phyloP scores from a whole-genome alignment of 306 rosid genomes.

The Ziziphus jujuba region DNA sequence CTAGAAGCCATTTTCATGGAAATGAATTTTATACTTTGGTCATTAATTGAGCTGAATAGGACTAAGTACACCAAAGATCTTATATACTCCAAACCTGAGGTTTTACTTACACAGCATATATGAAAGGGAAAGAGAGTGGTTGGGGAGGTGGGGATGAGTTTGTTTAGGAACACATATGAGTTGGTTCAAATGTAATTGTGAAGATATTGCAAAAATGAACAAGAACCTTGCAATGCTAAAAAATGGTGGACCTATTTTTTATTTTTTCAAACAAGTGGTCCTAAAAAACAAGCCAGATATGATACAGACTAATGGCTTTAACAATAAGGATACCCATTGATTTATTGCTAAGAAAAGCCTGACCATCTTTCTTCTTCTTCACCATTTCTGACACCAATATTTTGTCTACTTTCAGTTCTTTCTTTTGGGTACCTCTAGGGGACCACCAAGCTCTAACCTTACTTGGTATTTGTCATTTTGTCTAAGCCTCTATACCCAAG shows the following conservation, averaged over 20 bases:
- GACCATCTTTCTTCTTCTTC: constrained; percentile 6
- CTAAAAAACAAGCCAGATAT: constrained; percentile 7
- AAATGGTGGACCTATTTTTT: not conserved
- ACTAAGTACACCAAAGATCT: not conserved
- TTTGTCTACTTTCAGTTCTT: constrained; percentile 22
- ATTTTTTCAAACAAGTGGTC: constrained; percentile 17
- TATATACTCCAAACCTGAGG: not conserved
- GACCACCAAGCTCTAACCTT: constrained; percentile 3
- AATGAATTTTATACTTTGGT: not conserved
- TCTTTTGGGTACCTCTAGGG: constrained; percentile 25
- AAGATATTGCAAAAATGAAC: not conserved
- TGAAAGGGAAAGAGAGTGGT: constrained; percentile 8
- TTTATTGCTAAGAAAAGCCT: constrained; percentile 14
- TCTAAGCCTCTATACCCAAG: constrained; percentile 16
- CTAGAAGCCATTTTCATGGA: no score
- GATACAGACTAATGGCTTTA: no score
- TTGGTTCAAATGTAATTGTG: constrained; percentile 17
- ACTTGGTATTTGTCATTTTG: constrained; percentile 23
- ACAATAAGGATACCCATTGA: constrained; percentile 31
- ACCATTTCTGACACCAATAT: constrained; percentile 13
- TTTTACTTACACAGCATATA: constrained; percentile 5
- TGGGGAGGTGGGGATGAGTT: not conserved
- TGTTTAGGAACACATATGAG: constrained; percentile 15
- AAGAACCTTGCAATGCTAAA: not conserved
- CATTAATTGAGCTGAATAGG: not conserved